A percentile compares a stretch with the other conserved stretches of the same genome.
Evolutionary conservation across 257 asterid genomes (phyloP).

Genomic region (Fraxinus quadrangulata): DNA sequence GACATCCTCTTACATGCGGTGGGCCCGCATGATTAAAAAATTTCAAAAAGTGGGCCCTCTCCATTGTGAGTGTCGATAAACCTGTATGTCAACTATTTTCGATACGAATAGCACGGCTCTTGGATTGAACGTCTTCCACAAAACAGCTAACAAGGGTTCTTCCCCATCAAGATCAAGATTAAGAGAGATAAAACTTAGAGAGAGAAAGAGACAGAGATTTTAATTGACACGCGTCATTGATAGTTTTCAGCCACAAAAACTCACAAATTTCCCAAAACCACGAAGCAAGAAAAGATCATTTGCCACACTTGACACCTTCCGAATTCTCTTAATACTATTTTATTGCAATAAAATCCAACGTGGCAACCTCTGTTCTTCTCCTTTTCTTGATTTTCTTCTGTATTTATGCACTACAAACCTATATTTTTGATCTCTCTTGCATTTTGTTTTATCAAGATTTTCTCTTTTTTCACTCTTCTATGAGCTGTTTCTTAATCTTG

Average conservation of each 20-base stretch:
- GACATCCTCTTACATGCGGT: too few species aligned
- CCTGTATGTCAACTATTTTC: too few species aligned
- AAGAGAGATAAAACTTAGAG: too few species aligned
- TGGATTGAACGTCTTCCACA: conserved; percentile 41
- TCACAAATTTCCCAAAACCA: conserved; percentile 21
- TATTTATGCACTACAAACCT: conserved; percentile 30
- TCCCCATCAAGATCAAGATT: conserved; percentile 21
- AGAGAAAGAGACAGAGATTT: conserved; percentile 7
- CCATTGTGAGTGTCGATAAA: too few species aligned
- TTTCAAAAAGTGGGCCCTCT: too few species aligned
- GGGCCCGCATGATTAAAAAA: too few species aligned
- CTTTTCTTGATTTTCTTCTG: conserved; percentile 19
- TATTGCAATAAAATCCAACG: conserved; percentile 39
- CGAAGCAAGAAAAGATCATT: conserved; percentile 29
- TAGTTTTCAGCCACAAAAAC: conserved; percentile 66
- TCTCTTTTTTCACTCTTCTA: conserved; percentile 8
- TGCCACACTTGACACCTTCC: conserved; percentile 15
- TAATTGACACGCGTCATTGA: conserved; percentile 53
- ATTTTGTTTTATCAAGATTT: neutral
- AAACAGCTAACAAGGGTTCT: conserved; percentile 26
- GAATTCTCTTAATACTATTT: conserved; percentile 44
- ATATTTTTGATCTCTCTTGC: conserved; percentile 21
- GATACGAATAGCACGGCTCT: too few species aligned
- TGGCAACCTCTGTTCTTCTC: conserved; percentile 37
- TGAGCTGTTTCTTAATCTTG: conserved; percentile 7